A percentile compares a stretch with the other conserved stretches of the same genome.
phyloP scores from a whole-genome alignment of 345 rosid species.

The Lumnitzera littorea region DNA sequence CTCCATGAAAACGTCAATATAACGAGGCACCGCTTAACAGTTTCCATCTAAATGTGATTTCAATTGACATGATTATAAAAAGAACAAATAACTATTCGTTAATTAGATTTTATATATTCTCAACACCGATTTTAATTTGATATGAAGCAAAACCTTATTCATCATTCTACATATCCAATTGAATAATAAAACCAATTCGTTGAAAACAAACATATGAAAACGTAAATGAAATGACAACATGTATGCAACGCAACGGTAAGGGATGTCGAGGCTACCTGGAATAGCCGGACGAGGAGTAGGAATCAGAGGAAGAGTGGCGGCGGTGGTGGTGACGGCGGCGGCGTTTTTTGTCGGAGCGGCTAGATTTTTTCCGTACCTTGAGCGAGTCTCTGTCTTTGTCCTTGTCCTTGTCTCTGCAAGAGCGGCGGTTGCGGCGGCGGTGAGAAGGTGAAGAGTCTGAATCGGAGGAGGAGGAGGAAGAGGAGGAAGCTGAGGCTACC shows the following conservation, averaged over 20 bases:
- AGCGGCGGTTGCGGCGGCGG: conserved; percentile 45
- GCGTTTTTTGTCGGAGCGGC: conserved; percentile 41
- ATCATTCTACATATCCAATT: too few relatives aligned
- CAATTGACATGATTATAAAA: too few relatives aligned
- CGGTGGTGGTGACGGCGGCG: conserved; percentile 44
- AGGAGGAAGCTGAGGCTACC: conserved; percentile 65
- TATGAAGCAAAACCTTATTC: too few relatives aligned
- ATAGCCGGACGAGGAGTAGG: conserved; percentile 31
- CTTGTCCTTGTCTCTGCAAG: conserved; percentile 25
- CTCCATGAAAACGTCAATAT: too few relatives aligned
- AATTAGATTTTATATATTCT: too few relatives aligned
- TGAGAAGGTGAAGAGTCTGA: conserved; percentile 46
- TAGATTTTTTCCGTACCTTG: conserved; percentile 62
- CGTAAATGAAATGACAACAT: too few relatives aligned
- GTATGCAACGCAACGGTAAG: background rate
- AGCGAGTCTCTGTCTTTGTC: conserved; percentile 48
- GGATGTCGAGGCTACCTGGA: conserved; percentile 38
- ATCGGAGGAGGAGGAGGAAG: conserved; percentile 31
- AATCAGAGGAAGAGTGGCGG: conserved; percentile 27
- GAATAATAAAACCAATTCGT: too few relatives aligned
- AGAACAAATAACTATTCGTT: too few relatives aligned
- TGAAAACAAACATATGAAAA: too few relatives aligned
- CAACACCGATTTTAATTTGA: too few relatives aligned
- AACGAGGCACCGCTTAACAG: too few relatives aligned
- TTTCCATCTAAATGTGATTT: too few relatives aligned